Base-by-base conservation (phyloP, 2,329 filamentous ascomycete genomes). In the Diaporthe nobilis region DNA sequence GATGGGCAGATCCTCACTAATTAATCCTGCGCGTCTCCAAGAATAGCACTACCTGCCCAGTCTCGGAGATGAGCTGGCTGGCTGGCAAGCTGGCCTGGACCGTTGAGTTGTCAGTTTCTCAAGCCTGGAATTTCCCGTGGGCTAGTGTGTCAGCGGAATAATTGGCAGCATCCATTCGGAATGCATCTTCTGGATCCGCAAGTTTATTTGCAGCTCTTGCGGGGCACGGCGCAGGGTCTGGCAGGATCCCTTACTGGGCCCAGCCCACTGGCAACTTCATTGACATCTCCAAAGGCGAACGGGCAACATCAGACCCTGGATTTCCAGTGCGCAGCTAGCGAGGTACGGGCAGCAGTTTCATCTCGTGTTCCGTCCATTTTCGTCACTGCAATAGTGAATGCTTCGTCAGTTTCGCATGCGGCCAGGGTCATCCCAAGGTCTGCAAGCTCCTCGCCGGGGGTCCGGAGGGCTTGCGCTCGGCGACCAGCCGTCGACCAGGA, bases 331-430 rank as follows among this genome's bases (percentile, higher is more conserved):
- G 63, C 57, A 74, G 72, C 44, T 47, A 65, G 74, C 65, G 75
- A 65, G 74, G 78, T 75, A 79, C 77, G 76, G 78, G 76, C 77
- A 80, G 75, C 78, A 74, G 82, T 84, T 84, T 84, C 83, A 84
- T 77, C 73, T 80, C 75, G 63, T 76, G 78, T 78, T 77, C 77
- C 78, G 77, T 74, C 76, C 71, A 77, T 75, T 75, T 77, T 72
- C 68, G 74, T 75, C 61, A 53, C 51, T 77, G 74, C 78, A 71
- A 77, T 78, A 75, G 73, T 75, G 76, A 77, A 75, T 57, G 77
- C 76, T 77, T 76, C 78, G 75, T 73, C 76, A 78, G 81, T 83
- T 82, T 83, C 81, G 81, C 76, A 81, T 81, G 71, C 76, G 76
- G 77, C 78, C 77, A 78, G 80, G 79, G 82, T 80, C 79, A 71